Evolutionary conservation across 2,329 filamentous ascomycete species (phyloP).

Genomic region (Immersiporthe knoxdaviesiana): DNA sequence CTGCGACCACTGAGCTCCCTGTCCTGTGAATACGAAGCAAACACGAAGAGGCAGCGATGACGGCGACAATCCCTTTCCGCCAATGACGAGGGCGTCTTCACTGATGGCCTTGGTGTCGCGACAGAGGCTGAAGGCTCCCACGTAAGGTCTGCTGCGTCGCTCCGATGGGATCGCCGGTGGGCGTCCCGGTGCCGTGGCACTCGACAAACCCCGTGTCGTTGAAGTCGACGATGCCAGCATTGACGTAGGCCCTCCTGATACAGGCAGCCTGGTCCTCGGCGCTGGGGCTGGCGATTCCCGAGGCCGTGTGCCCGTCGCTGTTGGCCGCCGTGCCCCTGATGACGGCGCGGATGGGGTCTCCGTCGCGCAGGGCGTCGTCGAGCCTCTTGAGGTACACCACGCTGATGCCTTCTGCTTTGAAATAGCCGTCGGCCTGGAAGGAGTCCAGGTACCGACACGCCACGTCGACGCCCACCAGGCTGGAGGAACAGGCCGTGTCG

Average conservation of each 20-base stretch:
- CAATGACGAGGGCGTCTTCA: no score
- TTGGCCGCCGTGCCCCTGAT: not conserved
- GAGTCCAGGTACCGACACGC: not conserved
- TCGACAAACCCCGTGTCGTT: not conserved
- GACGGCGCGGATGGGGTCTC: not conserved
- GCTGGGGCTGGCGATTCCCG: constrained; percentile 3
- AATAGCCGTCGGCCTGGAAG: constrained; percentile 1
- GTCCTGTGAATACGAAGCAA: constrained; percentile 48
- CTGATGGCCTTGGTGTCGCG: no score
- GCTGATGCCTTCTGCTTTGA: constrained; percentile 36
- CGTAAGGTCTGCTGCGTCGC: not conserved
- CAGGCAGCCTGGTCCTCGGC: not conserved
- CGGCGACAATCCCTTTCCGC: no score
- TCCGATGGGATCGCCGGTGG: not conserved
- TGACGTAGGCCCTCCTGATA: not conserved
- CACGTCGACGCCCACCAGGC: not conserved
- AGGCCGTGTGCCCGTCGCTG: not conserved
- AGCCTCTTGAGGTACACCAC: not conserved
- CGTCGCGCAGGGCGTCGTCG: not conserved
- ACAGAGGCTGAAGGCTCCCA: no score
- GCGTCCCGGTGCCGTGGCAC: not conserved
- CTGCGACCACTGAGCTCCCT: constrained; percentile 32
- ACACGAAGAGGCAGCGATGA: not conserved
- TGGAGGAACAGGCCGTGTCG: constrained; percentile 10
- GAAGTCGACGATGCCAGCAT: not conserved